These are phyloP conservation scores for Megacollybia marginata DNA, from an alignment of 768 basidiomycete genomes.

Conservation along the genomic window DNA sequence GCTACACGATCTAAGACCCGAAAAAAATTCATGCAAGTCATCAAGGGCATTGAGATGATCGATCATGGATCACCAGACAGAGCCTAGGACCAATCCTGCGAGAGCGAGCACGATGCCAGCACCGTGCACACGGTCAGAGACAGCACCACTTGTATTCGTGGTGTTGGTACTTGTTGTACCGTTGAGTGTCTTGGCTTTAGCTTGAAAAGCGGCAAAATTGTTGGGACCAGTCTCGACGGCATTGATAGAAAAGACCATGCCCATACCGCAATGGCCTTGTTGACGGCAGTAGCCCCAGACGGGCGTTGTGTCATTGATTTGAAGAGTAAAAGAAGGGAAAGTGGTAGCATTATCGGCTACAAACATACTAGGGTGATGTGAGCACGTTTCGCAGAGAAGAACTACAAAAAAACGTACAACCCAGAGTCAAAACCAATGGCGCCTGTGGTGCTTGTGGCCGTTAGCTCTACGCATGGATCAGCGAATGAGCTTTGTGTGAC, in stretches of 20 bases:
- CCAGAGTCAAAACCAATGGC: slow-evolving; percentile 39
- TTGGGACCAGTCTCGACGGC: slow-evolving; percentile 42
- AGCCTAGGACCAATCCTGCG: slow-evolving; percentile 12
- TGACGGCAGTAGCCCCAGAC: slow-evolving; percentile 54
- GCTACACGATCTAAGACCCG: too few relatives aligned
- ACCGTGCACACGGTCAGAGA: slow-evolving; percentile 10
- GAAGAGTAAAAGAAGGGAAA: slow-evolving; percentile 48
- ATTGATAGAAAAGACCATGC: slow-evolving; percentile 58
- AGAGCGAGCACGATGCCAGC: slow-evolving; percentile 18
- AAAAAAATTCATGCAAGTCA: too few relatives aligned
- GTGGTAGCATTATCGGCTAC: slow-evolving; percentile 32
- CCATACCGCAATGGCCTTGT: slow-evolving; percentile 40
- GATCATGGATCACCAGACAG: slow-evolving; percentile 9
- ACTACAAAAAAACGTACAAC: slow-evolving; percentile 16
- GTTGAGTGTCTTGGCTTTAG: slow-evolving; percentile 35
- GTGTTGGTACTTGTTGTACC: slow-evolving; percentile 22
- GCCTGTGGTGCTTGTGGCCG: slow-evolving; percentile 35
- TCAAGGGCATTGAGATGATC: too few relatives aligned
- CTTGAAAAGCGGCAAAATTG: slow-evolving; percentile 46
- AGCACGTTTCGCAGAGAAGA: slow-evolving; percentile 4
- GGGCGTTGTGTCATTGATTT: slow-evolving; percentile 49
- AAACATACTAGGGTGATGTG: slow-evolving; percentile 30
- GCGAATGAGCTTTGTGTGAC: slow-evolving; percentile 33
- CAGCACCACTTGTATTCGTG: slow-evolving; percentile 7
- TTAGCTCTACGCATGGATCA: slow-evolving; percentile 35